Conservation (phyloP, 768 basidiomycete species). For the Dendrothele bispora region DNA sequence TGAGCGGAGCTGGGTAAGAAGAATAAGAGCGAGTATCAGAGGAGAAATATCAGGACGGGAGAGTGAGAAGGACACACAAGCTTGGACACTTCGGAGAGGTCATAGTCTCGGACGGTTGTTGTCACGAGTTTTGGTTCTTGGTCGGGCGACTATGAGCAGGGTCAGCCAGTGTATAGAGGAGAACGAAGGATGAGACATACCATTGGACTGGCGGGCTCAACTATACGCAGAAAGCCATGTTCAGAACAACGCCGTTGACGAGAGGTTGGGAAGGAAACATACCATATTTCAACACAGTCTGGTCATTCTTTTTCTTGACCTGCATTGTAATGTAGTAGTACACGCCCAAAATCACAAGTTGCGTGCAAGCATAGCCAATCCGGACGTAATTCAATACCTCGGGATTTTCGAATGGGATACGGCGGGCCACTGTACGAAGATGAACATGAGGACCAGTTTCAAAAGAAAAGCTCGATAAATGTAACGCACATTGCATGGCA, state of each 20-base stretch:
- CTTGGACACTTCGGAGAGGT: conserved; percentile 86
- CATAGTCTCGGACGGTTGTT: conserved; percentile 94
- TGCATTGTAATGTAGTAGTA: conserved; percentile 83
- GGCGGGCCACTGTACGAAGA: conserved; percentile 70
- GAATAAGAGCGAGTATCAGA: not conserved
- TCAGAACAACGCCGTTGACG: conserved; percentile 3
- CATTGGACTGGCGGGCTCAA: conserved; percentile 77
- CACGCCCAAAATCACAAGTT: conserved; percentile 64
- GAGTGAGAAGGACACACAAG: conserved; percentile 41
- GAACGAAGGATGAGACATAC: conserved; percentile 38
- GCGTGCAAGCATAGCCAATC: conserved; percentile 75
- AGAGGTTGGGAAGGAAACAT: conserved; percentile 22
- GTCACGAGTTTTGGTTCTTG: conserved; percentile 76
- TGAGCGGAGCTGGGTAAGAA: conserved; percentile 50
- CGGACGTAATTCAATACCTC: conserved; percentile 80
- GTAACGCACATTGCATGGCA: conserved; percentile 79
- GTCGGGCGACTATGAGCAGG: conserved; percentile 40
- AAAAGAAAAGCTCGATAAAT: not conserved
- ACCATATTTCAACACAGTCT: conserved; percentile 96
- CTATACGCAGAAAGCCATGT: conserved; percentile 34
- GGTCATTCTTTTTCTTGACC: conserved; percentile 95
- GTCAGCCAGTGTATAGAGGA: not conserved
- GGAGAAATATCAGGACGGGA: not conserved
- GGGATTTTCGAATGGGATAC: conserved; percentile 89
- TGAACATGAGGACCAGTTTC: conserved; percentile 1